These are phyloP conservation scores for Xylariales sp. DNA, from an alignment of 2,329 filamentous ascomycete species.

Conservation along the genomic window DNA sequence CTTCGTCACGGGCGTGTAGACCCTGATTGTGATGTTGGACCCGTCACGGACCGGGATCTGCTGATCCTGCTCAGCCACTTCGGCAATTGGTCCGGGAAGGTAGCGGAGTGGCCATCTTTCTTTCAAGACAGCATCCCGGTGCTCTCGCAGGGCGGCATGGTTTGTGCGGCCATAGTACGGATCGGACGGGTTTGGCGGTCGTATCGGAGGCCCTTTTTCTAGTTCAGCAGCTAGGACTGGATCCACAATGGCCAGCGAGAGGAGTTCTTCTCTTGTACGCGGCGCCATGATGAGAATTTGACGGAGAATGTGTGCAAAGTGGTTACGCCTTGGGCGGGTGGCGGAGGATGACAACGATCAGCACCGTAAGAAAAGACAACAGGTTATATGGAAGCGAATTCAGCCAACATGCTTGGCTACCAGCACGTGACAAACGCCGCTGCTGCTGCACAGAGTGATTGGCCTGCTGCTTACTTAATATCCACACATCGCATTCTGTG, in stretches of 20 bases:
- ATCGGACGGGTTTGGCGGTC: constrained; percentile 15
- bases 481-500: too few relatives aligned
- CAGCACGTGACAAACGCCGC: too few relatives aligned
- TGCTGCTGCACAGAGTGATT: too few relatives aligned
- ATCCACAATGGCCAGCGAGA: constrained; percentile 15
- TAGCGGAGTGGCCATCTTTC: constrained; percentile 12
- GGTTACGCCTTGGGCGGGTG: too few relatives aligned
- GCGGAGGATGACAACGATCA: too few relatives aligned
- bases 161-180: constrained; percentile 17
- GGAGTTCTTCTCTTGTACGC: constrained; percentile 16
- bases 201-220: constrained; percentile 12
- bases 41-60: constrained; percentile 28
- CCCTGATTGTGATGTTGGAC: constrained; percentile 23
- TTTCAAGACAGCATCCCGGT: constrained; percentile 16
- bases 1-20: constrained; percentile 22
- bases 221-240: constrained; percentile 15
- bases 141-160: constrained; percentile 13
- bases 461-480: too few relatives aligned
- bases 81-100: constrained; percentile 17
- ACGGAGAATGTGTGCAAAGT: too few relatives aligned
- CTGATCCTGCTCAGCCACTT: constrained; percentile 21
- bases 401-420: too few relatives aligned
- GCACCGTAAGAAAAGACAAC: too few relatives aligned
- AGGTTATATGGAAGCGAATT: too few relatives aligned
- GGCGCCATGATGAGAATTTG: too few relatives aligned